Base-by-base conservation (phyloP, 306 rosid genomes). In the Cercis canadensis region DNA sequence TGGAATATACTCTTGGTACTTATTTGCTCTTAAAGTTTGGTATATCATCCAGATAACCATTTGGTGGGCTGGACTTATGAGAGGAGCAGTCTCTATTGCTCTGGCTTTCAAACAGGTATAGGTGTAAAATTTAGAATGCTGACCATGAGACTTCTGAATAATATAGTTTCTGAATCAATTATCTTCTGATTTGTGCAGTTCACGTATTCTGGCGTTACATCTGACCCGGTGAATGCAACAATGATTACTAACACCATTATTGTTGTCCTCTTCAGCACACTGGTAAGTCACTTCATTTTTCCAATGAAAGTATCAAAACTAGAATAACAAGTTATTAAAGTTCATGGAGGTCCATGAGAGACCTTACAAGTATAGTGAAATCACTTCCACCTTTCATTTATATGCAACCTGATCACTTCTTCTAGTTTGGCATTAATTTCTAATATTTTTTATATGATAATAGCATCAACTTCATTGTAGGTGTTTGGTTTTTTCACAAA, bases 11-110 rank as follows among this genome's bases (percentile, higher is more conserved):
- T n/a, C 11, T 39, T 9, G 18, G 19, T 56, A 39, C 41, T 57
- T 36, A 39, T 36, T 34, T 24, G 36, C 11, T 19, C 74, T 41
- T 43, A 49, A 40, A 11, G n/a, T 57, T 75, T 64, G 29, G 19
- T 57, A 21, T 47, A 50, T 58, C 71, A 53, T 78, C 31, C 72
- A 93, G 97, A 65, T 84, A 75, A 67, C 88, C 63, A 87, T 93
- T 73, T 93, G 98, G 92, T 93, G 98, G 98, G 97, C 97, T 8
- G 96, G 98, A 11, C 87, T 93, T 18, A 93, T 93, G 81, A 80
- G 97, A 65, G 98, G 97, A 60, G 98, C 97, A 15, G 97, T 93
- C 37, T 93, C 97, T 24, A 87, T 93, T 72, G 98, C 98, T 70
- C 62, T 93, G 78, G 98, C 98, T 68, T 93, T 93, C 77, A 87